Percentiles rank a stretch among this genome's conserved stretches.
phyloP scores from a whole-genome alignment of 139 green algal genomes.

The Klebsormidium nitens region DNA sequence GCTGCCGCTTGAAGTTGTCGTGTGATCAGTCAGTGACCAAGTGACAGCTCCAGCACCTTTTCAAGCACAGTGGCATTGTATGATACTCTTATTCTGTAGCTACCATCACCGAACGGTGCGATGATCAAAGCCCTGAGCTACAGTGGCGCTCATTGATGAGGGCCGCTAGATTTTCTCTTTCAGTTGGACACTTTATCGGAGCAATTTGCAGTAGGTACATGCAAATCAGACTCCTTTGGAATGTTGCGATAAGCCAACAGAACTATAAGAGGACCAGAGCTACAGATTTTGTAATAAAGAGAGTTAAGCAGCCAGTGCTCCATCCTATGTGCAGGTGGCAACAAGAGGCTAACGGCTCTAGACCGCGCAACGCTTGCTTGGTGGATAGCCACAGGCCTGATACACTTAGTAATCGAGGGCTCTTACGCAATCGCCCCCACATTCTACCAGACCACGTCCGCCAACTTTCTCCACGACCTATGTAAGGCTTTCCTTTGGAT shows the following conservation, averaged over 20 bases:
- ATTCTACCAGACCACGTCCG: conserved; percentile 63
- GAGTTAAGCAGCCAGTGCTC: neutral
- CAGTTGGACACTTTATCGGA: no score
- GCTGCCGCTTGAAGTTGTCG: neutral
- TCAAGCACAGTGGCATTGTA: no score
- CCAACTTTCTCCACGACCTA: conserved; percentile 68
- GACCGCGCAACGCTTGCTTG: conserved; percentile 24
- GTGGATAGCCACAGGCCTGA: conserved; percentile 57
- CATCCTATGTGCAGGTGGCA: neutral
- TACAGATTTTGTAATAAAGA: neutral
- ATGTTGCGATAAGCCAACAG: no score
- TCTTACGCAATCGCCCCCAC: conserved; percentile 59
- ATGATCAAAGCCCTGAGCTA: no score
- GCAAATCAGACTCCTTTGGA: no score
- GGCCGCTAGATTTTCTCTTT: no score
- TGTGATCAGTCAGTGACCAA: neutral
- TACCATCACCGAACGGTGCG: no score
- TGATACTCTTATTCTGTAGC: no score
- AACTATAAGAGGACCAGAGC: no score
- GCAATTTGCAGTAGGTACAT: no score
- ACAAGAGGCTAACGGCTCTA: neutral
- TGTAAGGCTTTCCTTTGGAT: conserved; percentile 41
- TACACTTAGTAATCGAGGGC: conserved; percentile 80
- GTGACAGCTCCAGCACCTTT: no score
- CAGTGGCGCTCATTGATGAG: no score